Conservation (phyloP, 2,329 filamentous ascomycete genomes). For the Cladosporium halotolerans region DNA sequence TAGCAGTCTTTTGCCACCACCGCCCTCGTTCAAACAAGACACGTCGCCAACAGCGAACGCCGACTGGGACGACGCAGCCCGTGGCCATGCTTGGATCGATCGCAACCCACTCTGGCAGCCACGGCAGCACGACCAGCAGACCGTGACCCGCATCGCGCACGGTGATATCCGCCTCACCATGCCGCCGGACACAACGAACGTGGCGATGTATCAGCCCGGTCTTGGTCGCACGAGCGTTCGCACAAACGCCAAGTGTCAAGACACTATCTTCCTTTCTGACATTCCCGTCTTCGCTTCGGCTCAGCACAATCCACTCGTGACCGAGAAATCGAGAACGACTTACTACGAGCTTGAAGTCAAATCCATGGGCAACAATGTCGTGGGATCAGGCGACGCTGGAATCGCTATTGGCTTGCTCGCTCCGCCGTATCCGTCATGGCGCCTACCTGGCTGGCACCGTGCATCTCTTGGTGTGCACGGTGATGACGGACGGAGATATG, state of each 20-base stretch:
- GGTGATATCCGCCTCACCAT: slow-evolving; percentile 46
- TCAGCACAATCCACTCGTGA: slow-evolving; percentile 51
- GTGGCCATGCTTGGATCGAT: slow-evolving; percentile 60
- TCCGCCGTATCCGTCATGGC: slow-evolving; percentile 69
- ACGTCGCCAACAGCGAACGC: slow-evolving; percentile 65
- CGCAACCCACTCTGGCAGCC: slow-evolving; percentile 54
- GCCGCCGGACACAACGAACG: slow-evolving; percentile 37
- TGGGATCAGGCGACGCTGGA: slow-evolving; percentile 41
- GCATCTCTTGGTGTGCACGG: slow-evolving; percentile 70
- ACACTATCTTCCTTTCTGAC: slow-evolving; percentile 60
- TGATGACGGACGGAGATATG: slow-evolving; percentile 70
- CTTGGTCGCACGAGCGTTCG: slow-evolving; percentile 46
- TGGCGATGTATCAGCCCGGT: slow-evolving; percentile 39
- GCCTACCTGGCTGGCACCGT: slow-evolving; percentile 75
- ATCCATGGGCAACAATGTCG: slow-evolving; percentile 32
- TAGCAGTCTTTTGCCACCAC: slow-evolving; percentile 65
- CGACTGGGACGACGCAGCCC: slow-evolving; percentile 55
- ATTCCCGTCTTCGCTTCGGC: slow-evolving; percentile 62
- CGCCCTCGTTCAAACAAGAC: slow-evolving; percentile 61
- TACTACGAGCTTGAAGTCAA: slow-evolving; percentile 67
- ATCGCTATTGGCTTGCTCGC: slow-evolving; percentile 66
- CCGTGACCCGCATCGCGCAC: slow-evolving; percentile 42
- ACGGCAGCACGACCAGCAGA: slow-evolving; percentile 27
- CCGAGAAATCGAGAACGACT: slow-evolving; percentile 46
- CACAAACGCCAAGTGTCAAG: slow-evolving; percentile 40